Evolutionary conservation across 75 land plant genomes (phyloP).

Genomic region (Pinus taeda): DNA sequence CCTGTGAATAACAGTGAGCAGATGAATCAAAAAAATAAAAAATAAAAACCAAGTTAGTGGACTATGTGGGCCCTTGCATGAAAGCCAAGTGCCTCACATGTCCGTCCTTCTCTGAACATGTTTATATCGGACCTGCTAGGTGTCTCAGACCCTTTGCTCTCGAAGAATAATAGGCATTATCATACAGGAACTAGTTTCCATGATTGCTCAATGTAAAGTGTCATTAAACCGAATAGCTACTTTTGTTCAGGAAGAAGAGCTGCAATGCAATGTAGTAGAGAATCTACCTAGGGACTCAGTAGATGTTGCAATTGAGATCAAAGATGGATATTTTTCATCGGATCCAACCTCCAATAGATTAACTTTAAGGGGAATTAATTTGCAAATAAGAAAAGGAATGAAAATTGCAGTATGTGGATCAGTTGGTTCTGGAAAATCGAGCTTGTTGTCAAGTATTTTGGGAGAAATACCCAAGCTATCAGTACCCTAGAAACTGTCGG

Average conservation of each 20-base stretch:
- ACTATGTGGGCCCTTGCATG: too few relatives aligned
- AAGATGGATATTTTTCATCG: conserved; percentile 18
- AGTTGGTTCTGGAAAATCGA: conserved; percentile 56
- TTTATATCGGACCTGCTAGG: too few relatives aligned
- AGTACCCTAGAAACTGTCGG: too few relatives aligned
- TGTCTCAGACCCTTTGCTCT: too few relatives aligned
- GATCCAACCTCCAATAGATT: conserved; percentile 6
- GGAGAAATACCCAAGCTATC: conserved; percentile 52
- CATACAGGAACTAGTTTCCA: conserved; percentile 35
- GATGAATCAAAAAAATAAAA: too few relatives aligned
- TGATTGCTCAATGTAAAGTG: conserved; percentile 41
- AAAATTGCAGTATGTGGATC: conserved; percentile 50
- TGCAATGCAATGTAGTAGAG: conserved; percentile 12
- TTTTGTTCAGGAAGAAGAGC: conserved; percentile 14
- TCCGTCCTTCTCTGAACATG: too few relatives aligned
- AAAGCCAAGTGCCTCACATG: too few relatives aligned
- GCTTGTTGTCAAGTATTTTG: conserved; percentile 41
- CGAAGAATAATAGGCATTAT: too few relatives aligned
- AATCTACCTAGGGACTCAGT: background rate
- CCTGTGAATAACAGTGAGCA: too few relatives aligned
- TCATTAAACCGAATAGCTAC: conserved; percentile 14
- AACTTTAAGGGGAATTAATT: conserved; percentile 29
- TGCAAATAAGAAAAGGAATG: conserved; percentile 25
- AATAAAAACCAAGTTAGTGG: too few relatives aligned
- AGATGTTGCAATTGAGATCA: conserved; percentile 15